Evolutionary conservation across 495 filamentous ascomycete species (phyloP).

Genomic region (Tuber brumale): DNA sequence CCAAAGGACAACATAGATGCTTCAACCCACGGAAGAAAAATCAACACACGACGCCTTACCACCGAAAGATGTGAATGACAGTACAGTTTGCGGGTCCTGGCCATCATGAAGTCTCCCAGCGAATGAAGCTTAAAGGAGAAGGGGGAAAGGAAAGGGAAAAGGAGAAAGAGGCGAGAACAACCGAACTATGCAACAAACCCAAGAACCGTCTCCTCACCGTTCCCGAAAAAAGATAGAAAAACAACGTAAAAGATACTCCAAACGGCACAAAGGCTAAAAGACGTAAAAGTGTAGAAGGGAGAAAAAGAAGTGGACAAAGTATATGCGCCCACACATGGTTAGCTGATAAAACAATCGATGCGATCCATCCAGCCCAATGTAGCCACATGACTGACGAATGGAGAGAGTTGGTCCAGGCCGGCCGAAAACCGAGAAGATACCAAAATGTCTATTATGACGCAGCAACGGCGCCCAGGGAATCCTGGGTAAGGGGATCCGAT

Average conservation of each 20-base stretch:
- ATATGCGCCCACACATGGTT: not conserved
- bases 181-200: constrained; percentile 39
- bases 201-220: constrained; percentile 35
- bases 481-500: constrained; percentile 16
- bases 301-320: constrained; percentile 18
- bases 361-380: not conserved
- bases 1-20: constrained; percentile 29
- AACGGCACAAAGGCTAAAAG: constrained; percentile 21
- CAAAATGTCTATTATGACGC: constrained; percentile 27
- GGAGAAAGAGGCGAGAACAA: constrained; percentile 27
- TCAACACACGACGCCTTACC: constrained; percentile 37
- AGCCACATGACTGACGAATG: not conserved
- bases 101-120: constrained; percentile 16
- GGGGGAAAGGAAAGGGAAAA: constrained; percentile 16
- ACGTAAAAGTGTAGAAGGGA: constrained; percentile 8
- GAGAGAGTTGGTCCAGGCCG: not conserved
- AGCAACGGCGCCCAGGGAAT: constrained; percentile 17
- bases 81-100: constrained; percentile 36
- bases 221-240: constrained; percentile 20
- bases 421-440: not conserved
- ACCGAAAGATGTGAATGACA: constrained; percentile 27
- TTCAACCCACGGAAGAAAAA: constrained; percentile 35
- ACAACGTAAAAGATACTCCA: constrained; percentile 27
- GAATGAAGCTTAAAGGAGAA: not conserved
- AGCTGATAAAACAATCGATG: not conserved